Evolutionary conservation across 2,329 filamentous ascomycete species (phyloP), one percentile per base, ranked within the genome.

Genomic region (Tolypocladium tundrense): DNA sequence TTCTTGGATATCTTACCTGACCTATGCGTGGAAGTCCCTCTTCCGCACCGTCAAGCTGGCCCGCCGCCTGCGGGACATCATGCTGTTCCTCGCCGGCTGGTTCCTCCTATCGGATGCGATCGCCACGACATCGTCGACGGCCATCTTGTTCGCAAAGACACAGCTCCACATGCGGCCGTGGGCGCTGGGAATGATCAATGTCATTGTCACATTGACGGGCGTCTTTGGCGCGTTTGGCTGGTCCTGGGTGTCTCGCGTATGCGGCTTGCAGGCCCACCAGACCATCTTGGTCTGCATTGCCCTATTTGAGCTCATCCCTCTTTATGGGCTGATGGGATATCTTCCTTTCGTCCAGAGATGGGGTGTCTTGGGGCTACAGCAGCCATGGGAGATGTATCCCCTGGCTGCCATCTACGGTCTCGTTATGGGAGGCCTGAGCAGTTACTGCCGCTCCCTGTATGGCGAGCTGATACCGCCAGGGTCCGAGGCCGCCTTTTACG

Each of bases 311-410:
- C 73, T 96, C 37, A 96, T 99, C 55, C 94, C 94, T 0, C 68
- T 97, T 1, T 99, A 99, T 67, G 93, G 92, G 0, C 79, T 99
- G 14, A 75, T 96, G 21, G 92, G 92, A 1, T 97, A 94, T 68
- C 79, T 97, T 19, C 91, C 92, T 0, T 84, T 90, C 8, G 81
- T 99, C 53, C 82, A 85, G 65, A 75, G 79, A 9, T 84, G 88
- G 72, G 92, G 91, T 0, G 85, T 90, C 6, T 75, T 91, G 45
- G 94, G 94, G 1, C 79, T 99, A n/a, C 91, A 96, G 71, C 87
- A 94, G 69, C 87, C 90, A 3, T 96, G 91, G 90, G 94, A 99
- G 66, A 97, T 99, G 90, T 97, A 94, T 66, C 90, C 90, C 0
- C 75, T 99, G 1, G 92, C 91, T 0, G 88, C 89, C 3, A 84